These are phyloP conservation scores for Arthroderma sp. DNA, from an alignment of 2,329 filamentous ascomycete genomes.

Conservation along the genomic window DNA sequence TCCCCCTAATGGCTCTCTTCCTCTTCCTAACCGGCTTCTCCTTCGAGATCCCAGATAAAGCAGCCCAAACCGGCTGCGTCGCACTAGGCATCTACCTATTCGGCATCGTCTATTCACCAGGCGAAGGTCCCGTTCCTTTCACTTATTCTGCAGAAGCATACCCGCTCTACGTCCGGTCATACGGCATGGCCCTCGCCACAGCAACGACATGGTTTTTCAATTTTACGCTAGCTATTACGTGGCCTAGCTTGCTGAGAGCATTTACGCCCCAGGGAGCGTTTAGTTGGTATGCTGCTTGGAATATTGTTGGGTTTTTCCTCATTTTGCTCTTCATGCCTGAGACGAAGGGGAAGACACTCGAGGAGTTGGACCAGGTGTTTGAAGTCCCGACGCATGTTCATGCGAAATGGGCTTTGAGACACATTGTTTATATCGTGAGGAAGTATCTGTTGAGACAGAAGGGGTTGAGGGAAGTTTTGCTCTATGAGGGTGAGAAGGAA, in stretches of 20 bases:
- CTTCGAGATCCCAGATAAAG: conserved; percentile 35
- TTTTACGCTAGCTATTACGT: conserved; percentile 39
- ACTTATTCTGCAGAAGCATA: conserved; percentile 56
- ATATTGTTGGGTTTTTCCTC: conserved; percentile 33
- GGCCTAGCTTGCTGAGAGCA: conserved; percentile 36
- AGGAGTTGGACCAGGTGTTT: conserved; percentile 42
- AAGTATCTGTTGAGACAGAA: conserved; percentile 27
- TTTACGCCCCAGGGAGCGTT: conserved; percentile 42
- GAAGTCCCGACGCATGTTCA: conserved; percentile 36
- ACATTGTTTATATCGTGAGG: conserved; percentile 25
- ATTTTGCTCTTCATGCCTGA: conserved; percentile 31
- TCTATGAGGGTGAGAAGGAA: conserved; percentile 22
- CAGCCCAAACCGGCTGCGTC: conserved; percentile 29
- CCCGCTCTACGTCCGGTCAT: conserved; percentile 47
- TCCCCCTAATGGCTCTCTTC: conserved; percentile 48
- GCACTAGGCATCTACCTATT: conserved; percentile 33
- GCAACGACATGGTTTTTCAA: conserved; percentile 50
- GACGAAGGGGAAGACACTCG: conserved; percentile 30
- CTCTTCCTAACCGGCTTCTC: conserved; percentile 41
- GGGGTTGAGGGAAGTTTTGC: conserved; percentile 21
- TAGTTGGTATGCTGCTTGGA: conserved; percentile 35
- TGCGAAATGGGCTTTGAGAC: conserved; percentile 26
- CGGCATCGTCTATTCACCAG: conserved; percentile 37
- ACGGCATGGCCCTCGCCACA: conserved; percentile 51
- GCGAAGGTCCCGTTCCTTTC: conserved; percentile 52